Conservation (phyloP, 768 basidiomycete genomes). For the Boletus rubescentipes region DNA sequence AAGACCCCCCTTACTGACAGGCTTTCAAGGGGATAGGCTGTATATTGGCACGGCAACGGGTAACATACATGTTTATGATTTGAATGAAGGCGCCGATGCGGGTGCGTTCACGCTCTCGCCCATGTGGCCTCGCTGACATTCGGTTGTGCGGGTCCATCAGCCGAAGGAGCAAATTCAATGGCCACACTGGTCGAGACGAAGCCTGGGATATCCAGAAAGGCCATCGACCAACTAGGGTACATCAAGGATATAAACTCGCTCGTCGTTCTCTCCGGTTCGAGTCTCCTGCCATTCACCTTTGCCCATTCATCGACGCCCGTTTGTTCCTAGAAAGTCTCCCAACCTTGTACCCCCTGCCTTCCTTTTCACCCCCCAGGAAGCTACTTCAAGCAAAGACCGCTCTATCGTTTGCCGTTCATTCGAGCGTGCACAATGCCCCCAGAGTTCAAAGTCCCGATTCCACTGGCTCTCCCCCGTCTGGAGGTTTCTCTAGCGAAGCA, state of each 20-base stretch:
- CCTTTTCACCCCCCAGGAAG: conserved; percentile 65
- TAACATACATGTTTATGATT: conserved; percentile 51
- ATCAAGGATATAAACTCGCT: conserved; percentile 86
- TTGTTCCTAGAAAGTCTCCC: conserved; percentile 59
- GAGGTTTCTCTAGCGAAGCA: conserved; percentile 9
- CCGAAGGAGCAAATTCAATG: conserved; percentile 1
- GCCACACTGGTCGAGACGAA: conserved; percentile 57
- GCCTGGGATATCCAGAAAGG: conserved; percentile 60
- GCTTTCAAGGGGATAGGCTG: conserved; percentile 48
- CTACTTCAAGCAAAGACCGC: conserved; percentile 78
- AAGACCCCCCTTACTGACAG: not conserved
- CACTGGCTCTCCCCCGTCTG: conserved; percentile 7
- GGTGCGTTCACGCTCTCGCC: conserved; percentile 31
- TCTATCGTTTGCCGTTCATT: conserved; percentile 77
- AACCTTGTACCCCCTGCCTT: conserved; percentile 75
- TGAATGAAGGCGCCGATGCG: conserved; percentile 39
- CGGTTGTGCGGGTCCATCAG: conserved; percentile 1
- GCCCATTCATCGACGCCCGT: conserved; percentile 2
- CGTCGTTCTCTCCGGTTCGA: conserved; percentile 75
- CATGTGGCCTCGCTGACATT: conserved; percentile 27
- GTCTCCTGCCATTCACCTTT: conserved; percentile 12
- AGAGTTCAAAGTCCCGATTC: conserved; percentile 24
- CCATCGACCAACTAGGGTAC: conserved; percentile 87
- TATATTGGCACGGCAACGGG: conserved; percentile 64
- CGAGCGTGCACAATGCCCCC: conserved; percentile 50